A percentile compares a stretch with the other conserved stretches of the same genome.
phyloP scores from a whole-genome alignment of 768 basidiomycete species.

The Leucocoprinus birnbaumii region DNA sequence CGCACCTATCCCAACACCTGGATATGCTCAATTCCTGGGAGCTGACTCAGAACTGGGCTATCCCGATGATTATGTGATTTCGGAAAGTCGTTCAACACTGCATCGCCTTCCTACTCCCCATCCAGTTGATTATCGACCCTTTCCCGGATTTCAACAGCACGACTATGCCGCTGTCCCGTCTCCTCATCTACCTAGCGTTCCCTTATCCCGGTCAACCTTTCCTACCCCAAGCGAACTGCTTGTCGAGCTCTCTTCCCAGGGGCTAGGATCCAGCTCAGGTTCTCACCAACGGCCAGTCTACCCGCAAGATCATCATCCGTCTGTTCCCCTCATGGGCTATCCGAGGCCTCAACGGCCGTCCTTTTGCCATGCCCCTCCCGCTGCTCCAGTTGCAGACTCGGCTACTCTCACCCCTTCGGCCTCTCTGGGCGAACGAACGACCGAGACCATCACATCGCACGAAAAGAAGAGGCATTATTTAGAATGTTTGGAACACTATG shows the following conservation, averaged over 20 bases:
- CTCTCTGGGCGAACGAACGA: conserved; percentile 19
- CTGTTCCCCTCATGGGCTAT: conserved; percentile 32
- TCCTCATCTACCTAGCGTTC: not conserved
- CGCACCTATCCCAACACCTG: conserved; percentile 2
- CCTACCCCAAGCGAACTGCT: conserved; percentile 68
- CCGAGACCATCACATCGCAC: conserved; percentile 74
- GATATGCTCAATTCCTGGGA: not conserved
- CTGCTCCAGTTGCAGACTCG: not conserved
- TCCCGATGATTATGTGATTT: not conserved
- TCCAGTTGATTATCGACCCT: not conserved
- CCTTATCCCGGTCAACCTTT: conserved; percentile 33
- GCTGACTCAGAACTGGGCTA: not conserved
- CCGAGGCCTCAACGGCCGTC: conserved; percentile 65
- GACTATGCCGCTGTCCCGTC: not conserved
- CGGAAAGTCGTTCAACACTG: not conserved
- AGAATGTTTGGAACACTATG: conserved; percentile 71
- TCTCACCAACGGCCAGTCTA: not conserved
- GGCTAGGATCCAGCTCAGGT: too few relatives aligned
- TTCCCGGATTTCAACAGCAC: not conserved
- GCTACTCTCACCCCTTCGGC: not conserved
- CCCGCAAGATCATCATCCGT: conserved; percentile 6
- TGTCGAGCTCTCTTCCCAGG: conserved; percentile 32
- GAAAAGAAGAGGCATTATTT: conserved; percentile 76
- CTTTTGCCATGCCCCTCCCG: conserved; percentile 4
- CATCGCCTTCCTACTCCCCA: not conserved